Conservation (phyloP, 352 stramenopile species). For the Pelagophyceae sp. region DNA sequence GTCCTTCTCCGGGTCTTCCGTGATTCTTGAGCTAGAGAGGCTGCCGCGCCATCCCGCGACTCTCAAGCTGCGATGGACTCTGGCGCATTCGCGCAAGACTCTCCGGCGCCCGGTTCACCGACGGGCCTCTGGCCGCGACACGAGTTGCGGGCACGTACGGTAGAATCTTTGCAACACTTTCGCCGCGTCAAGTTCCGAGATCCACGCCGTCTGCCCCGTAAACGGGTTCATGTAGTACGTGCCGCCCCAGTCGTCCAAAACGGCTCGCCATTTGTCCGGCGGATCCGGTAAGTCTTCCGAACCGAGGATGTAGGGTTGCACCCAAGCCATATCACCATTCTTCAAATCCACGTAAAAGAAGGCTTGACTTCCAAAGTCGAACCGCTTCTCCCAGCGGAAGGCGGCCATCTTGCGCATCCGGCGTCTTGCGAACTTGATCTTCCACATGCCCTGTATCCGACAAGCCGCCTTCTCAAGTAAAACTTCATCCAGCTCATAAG, state of each 20-base stretch:
- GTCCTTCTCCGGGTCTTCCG: no score
- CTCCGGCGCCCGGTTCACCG: no score
- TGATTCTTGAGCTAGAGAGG: no score
- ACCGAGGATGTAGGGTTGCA: slow-evolving; percentile 38
- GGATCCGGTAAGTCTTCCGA: slow-evolving; percentile 37
- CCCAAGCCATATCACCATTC: slow-evolving; percentile 37
- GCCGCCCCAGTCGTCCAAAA: slow-evolving; percentile 26
- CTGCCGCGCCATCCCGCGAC: no score
- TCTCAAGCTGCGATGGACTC: no score
- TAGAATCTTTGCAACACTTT: slow-evolving; percentile 34
- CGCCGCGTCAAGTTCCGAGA: slow-evolving; percentile 39
- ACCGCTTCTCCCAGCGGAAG: slow-evolving; percentile 44
- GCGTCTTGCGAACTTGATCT: slow-evolving; percentile 26
- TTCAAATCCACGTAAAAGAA: slow-evolving; percentile 39
- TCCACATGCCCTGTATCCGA: slow-evolving; percentile 35
- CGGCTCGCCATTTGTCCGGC: slow-evolving; percentile 39
- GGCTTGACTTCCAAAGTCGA: slow-evolving; percentile 28
- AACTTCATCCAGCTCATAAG: slow-evolving; percentile 31
- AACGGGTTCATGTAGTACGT: slow-evolving; percentile 42
- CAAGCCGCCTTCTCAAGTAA: slow-evolving; percentile 23
- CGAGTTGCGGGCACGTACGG: no score
- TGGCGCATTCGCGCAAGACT: no score
- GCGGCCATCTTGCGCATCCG: slow-evolving; percentile 23
- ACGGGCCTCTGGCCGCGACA: no score
- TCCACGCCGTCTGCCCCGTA: slow-evolving; percentile 43